Base-by-base conservation (phyloP, 2,329 filamentous ascomycete genomes). In the Talaromyces sp. region DNA sequence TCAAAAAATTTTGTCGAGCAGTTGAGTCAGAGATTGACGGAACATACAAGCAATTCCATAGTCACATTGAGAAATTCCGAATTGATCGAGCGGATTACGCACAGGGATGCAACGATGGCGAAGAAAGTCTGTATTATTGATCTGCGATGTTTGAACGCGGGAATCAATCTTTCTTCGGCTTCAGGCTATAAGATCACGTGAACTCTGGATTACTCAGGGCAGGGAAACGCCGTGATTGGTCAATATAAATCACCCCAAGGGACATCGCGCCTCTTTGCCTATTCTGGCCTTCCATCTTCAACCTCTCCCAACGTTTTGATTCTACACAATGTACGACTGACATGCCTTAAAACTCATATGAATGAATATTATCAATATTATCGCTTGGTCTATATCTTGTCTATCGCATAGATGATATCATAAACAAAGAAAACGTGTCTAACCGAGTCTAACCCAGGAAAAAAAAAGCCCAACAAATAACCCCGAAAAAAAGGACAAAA, bases 91-190 rank as follows among this genome's bases (percentile, higher is more conserved):
- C 28, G 17, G 15, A 33, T 19, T 7, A 31, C 39, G n/a, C 5
- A 72, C 57, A 63, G 67, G 21, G 50, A 33, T 39, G 53, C 53
- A 35, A 22, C 13, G 36, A 28, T 13, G 19, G 21, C 15, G 21
- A 28, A 33, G 53, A 46, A 36, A 46, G 31, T 36, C 21, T 22
- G 33, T 2, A 22, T 9, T 33, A 15, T 19, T 22, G 52, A 21
- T n/a, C 10, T 48, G 28, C 28, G 45, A 48, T 35, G 45, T 35
- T 48, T 33, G 25, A 19, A 13, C 13, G 25, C n/a, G 45, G 28
- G n/a, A 48, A 41, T 22, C 50, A 21, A 39, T 31, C 51, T 53
- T 43, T 28, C 25, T 28, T 28, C 25, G 25, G n/a, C n/a, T n/a
- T n/a, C n/a, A n/a, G n/a, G n/a, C n/a, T n/a, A n/a, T n/a, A n/a